Evolutionary conservation across 225 moss, liverwort and hornwort species (phyloP), one percentile per base, ranked within the genome.

Genomic region (Neckera pumila): DNA sequence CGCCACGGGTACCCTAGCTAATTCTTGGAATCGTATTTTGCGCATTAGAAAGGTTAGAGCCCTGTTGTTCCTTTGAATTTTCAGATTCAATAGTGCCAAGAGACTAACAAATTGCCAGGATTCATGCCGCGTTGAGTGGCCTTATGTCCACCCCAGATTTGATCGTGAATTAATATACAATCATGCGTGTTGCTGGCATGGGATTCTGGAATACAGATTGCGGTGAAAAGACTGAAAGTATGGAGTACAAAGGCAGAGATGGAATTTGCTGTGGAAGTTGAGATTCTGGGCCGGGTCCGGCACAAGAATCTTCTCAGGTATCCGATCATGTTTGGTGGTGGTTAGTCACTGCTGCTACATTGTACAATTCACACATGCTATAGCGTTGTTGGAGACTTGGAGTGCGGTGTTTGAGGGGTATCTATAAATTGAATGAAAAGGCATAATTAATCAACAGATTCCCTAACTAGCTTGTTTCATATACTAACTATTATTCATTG

Each of bases 201-300:
- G 88, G 33, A 53, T 92, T 65, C 79, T 90, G 88, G 64, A 82
- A n/a, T 57, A 66, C 95, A 98, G 97, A 99, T 99, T 87, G 97
- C 97, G 49, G 99, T 99, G 28, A 99, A 99, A 88, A 88, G 99
- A 83, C 87, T 99, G 90, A 99, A 97, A 95, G 97, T 99, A 20
- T 99, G 99, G 99, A 99, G 97, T 84, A 97, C 95, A 2, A 99
- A 95, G 90, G 99, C 99, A 40, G 99, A 99, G 91, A 99, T 99
- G 97, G 99, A 99, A 85, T 99, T 99, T 72, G 95, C 99, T 33
- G 97, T 99, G 83, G 99, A 99, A 87, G 97, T 99, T 28, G 99
- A 99, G 92, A 97, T 97, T 88, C 84, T 99, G 63, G 99, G 99
- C 12, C 94, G 99, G 51, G 97, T 99, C 38, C 96, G 97, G 53